A percentile compares a stretch with the other conserved stretches of the same genome.
phyloP scores from a whole-genome alignment of 2,329 filamentous ascomycete species.

The Diaporthe helianthi region DNA sequence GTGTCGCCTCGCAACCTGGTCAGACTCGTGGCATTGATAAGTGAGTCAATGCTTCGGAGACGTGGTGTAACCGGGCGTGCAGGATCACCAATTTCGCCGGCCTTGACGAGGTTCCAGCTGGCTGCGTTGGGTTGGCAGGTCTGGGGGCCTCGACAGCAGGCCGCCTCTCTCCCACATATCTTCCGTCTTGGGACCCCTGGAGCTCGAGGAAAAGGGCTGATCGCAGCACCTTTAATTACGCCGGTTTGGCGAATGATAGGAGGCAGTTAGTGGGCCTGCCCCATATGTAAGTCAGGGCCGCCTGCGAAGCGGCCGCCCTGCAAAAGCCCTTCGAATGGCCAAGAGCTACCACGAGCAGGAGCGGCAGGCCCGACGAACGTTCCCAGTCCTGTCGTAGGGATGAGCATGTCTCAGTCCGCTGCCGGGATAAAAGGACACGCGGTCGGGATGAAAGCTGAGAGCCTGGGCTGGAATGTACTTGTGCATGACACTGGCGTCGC shows the following conservation, averaged over 20 bases:
- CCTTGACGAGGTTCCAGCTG: slow-evolving; percentile 1
- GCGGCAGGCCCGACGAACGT: slow-evolving; percentile 5
- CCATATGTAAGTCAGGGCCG: slow-evolving; percentile 15
- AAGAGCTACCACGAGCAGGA: slow-evolving; percentile 12
- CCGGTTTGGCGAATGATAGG: slow-evolving; percentile 20
- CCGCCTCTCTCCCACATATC: slow-evolving; percentile 17
- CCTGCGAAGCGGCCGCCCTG: background rate
- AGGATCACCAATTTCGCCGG: slow-evolving; percentile 6
- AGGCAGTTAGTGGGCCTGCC: slow-evolving; percentile 14
- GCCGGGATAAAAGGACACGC: slow-evolving; percentile 13
- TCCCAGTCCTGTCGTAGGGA: slow-evolving; percentile 14
- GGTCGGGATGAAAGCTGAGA: slow-evolving; percentile 10
- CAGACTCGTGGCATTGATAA: slow-evolving; percentile 25
- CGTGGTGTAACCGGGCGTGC: slow-evolving; percentile 16
- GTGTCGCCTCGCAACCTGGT: slow-evolving; percentile 23
- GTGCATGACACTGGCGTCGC: slow-evolving; percentile 21
- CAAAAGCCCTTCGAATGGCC: slow-evolving; percentile 2
- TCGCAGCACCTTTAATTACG: slow-evolving; percentile 20
- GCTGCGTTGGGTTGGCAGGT: background rate
- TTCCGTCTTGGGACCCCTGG: slow-evolving; percentile 6
- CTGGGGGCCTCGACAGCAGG: slow-evolving; percentile 16
- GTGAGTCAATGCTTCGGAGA: slow-evolving; percentile 25
- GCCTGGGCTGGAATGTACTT: slow-evolving; percentile 13
- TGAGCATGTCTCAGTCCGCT: slow-evolving; percentile 16
- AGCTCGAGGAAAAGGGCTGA: background rate